Conservation (phyloP, 2,329 filamentous ascomycete species). For the Blastomyces parvus region DNA sequence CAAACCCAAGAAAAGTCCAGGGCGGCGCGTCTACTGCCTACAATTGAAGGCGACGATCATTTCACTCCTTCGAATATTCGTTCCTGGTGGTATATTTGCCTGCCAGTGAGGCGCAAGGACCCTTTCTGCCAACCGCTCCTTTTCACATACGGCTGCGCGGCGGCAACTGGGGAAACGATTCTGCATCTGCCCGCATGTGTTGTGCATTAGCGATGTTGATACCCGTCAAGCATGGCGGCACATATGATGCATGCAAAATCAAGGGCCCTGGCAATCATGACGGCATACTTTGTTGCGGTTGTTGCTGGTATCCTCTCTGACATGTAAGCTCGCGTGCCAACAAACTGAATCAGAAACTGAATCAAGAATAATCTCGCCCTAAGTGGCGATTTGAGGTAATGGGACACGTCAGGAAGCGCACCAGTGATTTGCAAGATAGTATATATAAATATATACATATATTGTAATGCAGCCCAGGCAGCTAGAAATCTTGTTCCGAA, state of each 20-base stretch:
- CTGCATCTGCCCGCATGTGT: slow-evolving; percentile 14
- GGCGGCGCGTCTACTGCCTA: neutral
- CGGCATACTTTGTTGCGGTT: neutral
- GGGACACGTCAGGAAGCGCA: neutral
- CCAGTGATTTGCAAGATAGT: slow-evolving; percentile 2
- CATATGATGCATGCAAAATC: neutral
- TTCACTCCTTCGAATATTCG: neutral
- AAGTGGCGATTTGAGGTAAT: neutral
- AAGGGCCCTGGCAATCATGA: slow-evolving; percentile 1
- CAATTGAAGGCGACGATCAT: slow-evolving; percentile 1
- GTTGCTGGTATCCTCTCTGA: neutral
- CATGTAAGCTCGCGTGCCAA: slow-evolving; percentile 2
- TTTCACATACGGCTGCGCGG: slow-evolving; percentile 17
- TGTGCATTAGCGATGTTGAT: slow-evolving; percentile 9
- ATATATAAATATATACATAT: neutral
- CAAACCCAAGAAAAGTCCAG: neutral
- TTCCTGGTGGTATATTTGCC: neutral
- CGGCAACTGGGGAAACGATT: slow-evolving; percentile 26
- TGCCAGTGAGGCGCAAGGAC: neutral
- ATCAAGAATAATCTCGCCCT: neutral
- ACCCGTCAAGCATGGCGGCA: neutral
- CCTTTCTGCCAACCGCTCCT: neutral
- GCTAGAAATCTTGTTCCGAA: neutral
- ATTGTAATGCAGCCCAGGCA: slow-evolving; percentile 1
- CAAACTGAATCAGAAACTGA: neutral